phyloP scores from a whole-genome alignment of 768 basidiomycete species.

The Hygrocybe punicea region DNA sequence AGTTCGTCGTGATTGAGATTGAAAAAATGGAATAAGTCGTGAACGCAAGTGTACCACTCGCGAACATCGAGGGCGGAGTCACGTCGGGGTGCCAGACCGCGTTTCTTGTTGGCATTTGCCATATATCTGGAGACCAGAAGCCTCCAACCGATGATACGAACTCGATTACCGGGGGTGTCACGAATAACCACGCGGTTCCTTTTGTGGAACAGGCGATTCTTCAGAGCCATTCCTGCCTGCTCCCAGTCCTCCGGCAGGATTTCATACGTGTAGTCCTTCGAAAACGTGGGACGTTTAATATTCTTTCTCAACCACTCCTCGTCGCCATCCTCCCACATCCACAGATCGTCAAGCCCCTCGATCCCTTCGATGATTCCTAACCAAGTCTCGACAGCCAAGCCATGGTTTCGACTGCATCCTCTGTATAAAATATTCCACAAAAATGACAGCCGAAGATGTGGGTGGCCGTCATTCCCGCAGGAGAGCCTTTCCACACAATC shows the following conservation, averaged over 20 bases:
- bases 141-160: background rate
- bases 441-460: background rate
- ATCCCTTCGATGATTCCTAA: background rate
- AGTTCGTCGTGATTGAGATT: background rate
- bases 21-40: background rate
- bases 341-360: background rate
- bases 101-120: background rate
- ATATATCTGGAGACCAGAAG: background rate
- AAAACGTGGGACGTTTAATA: background rate
- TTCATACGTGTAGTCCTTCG: too few species aligned
- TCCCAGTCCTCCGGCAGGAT: background rate
- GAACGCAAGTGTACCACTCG: background rate
- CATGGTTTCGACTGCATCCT: background rate
- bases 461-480: background rate
- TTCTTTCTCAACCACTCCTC: background rate
- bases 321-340: conserved; percentile 5
- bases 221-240: background rate
- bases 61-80: background rate
- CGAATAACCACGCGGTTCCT: background rate
- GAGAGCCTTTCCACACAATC: background rate
- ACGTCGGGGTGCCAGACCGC: background rate
- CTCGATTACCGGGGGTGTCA: background rate
- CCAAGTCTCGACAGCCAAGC: conserved; percentile 1
- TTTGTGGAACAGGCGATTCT: background rate
- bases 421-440: background rate